phyloP scores from a whole-genome alignment of 2,329 filamentous ascomycete species.

The Neoarthrinium moseri region DNA sequence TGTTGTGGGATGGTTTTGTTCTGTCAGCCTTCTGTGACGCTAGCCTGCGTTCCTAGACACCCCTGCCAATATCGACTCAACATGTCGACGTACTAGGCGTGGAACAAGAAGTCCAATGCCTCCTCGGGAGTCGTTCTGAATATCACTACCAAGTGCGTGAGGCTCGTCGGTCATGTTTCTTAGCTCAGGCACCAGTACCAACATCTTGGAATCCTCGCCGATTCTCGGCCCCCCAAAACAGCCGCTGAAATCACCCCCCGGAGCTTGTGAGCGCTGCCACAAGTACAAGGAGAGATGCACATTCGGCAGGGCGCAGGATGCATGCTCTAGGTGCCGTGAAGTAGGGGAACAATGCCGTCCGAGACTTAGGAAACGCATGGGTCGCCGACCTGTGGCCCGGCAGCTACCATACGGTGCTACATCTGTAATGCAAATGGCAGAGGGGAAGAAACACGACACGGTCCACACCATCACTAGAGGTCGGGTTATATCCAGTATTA shows the following conservation, averaged over 20 bases:
- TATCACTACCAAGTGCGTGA: not conserved
- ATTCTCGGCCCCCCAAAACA: not conserved
- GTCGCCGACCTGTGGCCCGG: constrained; percentile 3
- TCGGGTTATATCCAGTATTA: not conserved
- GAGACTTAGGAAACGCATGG: constrained; percentile 4
- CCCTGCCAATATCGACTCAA: not conserved
- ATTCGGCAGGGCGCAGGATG: not conserved
- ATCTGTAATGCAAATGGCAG: constrained; percentile 3
- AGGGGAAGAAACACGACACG: not conserved
- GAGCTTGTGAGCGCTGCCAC: constrained; percentile 9
- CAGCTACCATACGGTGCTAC: constrained; percentile 1
- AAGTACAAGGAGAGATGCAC: constrained; percentile 9
- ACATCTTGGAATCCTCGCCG: not conserved
- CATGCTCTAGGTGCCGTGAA: constrained; percentile 2
- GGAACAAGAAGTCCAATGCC: not conserved
- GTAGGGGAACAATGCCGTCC: constrained; percentile 5
- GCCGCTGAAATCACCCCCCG: not conserved
- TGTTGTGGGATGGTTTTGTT: not conserved
- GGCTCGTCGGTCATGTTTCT: not conserved
- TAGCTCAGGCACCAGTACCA: not conserved
- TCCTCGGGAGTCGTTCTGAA: not conserved
- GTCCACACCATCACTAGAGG: not conserved
- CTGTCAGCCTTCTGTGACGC: not conserved
- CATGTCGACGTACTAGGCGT: not conserved
- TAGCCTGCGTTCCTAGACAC: not conserved